Base-by-base conservation (phyloP, 2,329 filamentous ascomycete species). In the Fusarium annulatum region DNA sequence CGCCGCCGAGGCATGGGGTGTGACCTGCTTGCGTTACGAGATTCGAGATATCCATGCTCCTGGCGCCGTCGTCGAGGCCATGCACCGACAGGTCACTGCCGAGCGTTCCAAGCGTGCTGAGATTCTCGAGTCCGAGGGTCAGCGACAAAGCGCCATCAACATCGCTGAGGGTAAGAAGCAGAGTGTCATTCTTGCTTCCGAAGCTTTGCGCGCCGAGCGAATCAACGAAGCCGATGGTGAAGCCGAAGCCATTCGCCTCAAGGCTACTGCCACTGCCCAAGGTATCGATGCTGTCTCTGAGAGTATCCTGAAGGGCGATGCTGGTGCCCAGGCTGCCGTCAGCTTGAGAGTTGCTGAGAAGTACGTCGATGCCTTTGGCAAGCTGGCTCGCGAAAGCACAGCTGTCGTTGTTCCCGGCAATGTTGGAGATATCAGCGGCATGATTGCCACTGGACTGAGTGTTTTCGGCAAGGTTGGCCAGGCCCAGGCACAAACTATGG, bases 41-140 rank as follows among this genome's bases (percentile, higher is more conserved):
- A 99, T 99, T 81, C 90, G 96, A 76, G 96, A 99, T 83, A 99
- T 99, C 79, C 96, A 99, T 84, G 96, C 96, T 0, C 96, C 96
- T 4, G 94, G 92, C 38, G 93, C 93, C 56, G 96, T 99, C 18
- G 96, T 98, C 69, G 94, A 95, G 79, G 96, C 96, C 79, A 99
- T 99, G 96, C 96, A 99, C 86, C 90, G 96, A 73, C 96, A 98
- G 82, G 96, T 99, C 57, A 98, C 96, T 0, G 96, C 96, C 23
- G 96, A 99, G 86, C 93, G 96, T 46, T 97, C 94, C 79, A 99
- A 99, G 89, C 93, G 96, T 73, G 96, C 96, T 64, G 96, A 99
- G 85, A 99, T 99, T 78, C 88, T 99, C 53, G 96, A 99, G 67
- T 97, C 94, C 1, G 96, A 99, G 81, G 96, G 96, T 84, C 96